These are phyloP conservation scores for Phytophthora rubi DNA, from an alignment of 352 stramenopile genomes.

Conservation along the genomic window DNA sequence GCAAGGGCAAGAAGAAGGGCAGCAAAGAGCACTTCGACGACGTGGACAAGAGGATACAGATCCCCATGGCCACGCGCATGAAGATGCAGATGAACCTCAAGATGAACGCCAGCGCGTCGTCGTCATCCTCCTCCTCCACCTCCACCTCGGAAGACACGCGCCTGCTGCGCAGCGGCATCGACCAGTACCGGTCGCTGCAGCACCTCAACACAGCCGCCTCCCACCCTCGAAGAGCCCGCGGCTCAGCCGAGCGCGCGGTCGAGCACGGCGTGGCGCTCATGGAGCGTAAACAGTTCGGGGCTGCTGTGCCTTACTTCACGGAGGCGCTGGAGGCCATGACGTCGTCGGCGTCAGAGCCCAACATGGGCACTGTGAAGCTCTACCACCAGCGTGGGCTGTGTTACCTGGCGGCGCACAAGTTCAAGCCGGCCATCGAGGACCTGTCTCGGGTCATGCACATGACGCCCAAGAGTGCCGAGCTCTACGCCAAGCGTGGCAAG, in stretches of 20 bases:
- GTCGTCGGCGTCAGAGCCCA: slow-evolving; percentile 6
- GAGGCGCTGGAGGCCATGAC: slow-evolving; percentile 48
- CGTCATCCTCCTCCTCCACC: neutral
- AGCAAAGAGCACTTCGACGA: slow-evolving; percentile 40
- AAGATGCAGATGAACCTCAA: slow-evolving; percentile 59
- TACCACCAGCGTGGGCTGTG: slow-evolving; percentile 70
- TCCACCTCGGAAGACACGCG: slow-evolving; percentile 24
- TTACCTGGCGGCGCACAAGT: slow-evolving; percentile 60
- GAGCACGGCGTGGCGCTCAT: slow-evolving; percentile 55
- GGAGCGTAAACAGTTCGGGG: slow-evolving; percentile 63
- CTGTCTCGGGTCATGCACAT: slow-evolving; percentile 70
- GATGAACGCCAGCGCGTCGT: slow-evolving; percentile 28
- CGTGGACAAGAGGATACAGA: slow-evolving; percentile 77
- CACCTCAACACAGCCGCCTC: slow-evolving; percentile 27
- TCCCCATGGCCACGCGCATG: slow-evolving; percentile 60
- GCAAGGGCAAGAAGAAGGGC: slow-evolving; percentile 27
- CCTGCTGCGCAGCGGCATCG: slow-evolving; percentile 64
- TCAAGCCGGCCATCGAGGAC: slow-evolving; percentile 74
- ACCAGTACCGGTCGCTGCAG: slow-evolving; percentile 73
- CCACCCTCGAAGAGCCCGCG: slow-evolving; percentile 11
- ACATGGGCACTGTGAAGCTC: slow-evolving; percentile 51
- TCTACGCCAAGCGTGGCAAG: slow-evolving; percentile 72
- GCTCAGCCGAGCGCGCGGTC: slow-evolving; percentile 24
- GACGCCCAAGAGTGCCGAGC: slow-evolving; percentile 68
- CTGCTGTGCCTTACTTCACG: slow-evolving; percentile 62